Percentiles rank a stretch among this genome's conserved stretches.
Conservation (phyloP, 1,284 basidiomycete species). For the Trametes versicolor region DNA sequence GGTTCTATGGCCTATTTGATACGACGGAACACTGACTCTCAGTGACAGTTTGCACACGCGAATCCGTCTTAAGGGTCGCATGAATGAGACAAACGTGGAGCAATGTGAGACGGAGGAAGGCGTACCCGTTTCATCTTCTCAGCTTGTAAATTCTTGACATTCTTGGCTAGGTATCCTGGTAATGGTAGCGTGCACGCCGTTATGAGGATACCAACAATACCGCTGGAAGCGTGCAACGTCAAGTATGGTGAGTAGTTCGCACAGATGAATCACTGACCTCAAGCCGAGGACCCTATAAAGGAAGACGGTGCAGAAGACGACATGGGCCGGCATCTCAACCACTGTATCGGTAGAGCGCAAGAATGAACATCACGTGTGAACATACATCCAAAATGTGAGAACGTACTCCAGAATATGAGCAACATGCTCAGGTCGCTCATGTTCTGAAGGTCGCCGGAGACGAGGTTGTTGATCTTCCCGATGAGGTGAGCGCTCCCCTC, state of each 20-base stretch:
- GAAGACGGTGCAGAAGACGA: slow-evolving; percentile 52
- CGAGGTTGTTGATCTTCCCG: slow-evolving; percentile 55
- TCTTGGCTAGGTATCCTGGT: slow-evolving; percentile 49
- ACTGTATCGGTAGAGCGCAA: too few species aligned
- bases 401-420: slow-evolving; percentile 17
- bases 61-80: slow-evolving; percentile 51
- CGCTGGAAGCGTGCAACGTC: slow-evolving; percentile 36
- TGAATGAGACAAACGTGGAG: too few species aligned
- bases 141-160: slow-evolving; percentile 43
- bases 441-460: slow-evolving; percentile 27
- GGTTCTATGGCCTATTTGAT: neutral
- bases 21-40: slow-evolving; percentile 47
- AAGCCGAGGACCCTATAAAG: slow-evolving; percentile 58
- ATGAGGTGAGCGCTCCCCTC: slow-evolving; percentile 50
- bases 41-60: slow-evolving; percentile 58
- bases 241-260: neutral
- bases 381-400: neutral
- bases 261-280: slow-evolving; percentile 42
- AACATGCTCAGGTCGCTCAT: slow-evolving; percentile 14
- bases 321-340: slow-evolving; percentile 36
- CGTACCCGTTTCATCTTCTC: slow-evolving; percentile 46
- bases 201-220: slow-evolving; percentile 60
- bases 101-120: neutral
- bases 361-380: neutral
- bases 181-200: slow-evolving; percentile 66